Conservation (phyloP, 1,284 basidiomycete species). For the Tilletia horrida region DNA sequence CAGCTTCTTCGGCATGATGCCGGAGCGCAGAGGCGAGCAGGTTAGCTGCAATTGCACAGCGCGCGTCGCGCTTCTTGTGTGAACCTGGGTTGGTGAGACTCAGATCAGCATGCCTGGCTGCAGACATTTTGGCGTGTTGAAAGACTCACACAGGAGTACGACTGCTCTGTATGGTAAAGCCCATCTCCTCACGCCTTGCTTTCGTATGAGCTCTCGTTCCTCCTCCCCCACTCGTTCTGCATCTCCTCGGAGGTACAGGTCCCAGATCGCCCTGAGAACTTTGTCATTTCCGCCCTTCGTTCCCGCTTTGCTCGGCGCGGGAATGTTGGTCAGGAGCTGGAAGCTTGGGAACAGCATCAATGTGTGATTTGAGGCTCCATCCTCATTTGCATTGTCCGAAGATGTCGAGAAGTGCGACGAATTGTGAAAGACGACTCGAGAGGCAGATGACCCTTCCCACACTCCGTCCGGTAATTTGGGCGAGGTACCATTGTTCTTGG, state of each 20-base stretch:
- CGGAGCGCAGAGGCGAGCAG: slow-evolving; percentile 21
- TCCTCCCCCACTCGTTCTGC: background rate
- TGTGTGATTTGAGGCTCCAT: slow-evolving; percentile 6
- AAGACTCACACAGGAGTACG: slow-evolving; percentile 17
- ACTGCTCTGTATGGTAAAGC: slow-evolving; percentile 22
- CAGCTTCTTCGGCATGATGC: slow-evolving; percentile 19
- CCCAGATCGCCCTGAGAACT: background rate
- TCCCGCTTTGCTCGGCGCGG: background rate
- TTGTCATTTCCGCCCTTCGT: background rate
- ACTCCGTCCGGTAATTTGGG: slow-evolving; percentile 12
- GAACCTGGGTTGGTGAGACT: slow-evolving; percentile 6
- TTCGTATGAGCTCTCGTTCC: background rate
- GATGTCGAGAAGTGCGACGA: slow-evolving; percentile 20
- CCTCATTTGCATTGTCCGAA: background rate
- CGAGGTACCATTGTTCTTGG: background rate
- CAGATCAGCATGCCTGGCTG: background rate
- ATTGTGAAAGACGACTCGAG: slow-evolving; percentile 18
- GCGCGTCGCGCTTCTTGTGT: slow-evolving; percentile 26
- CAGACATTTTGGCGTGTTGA: no score
- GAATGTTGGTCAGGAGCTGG: slow-evolving; percentile 17
- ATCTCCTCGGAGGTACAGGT: background rate
- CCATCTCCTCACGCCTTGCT: slow-evolving; percentile 4
- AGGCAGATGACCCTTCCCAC: slow-evolving; percentile 2
- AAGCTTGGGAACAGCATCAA: slow-evolving; percentile 22
- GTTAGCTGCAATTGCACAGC: slow-evolving; percentile 25